Base-by-base conservation (phyloP, 805 yeast genomes). In the Candida succiphila region DNA sequence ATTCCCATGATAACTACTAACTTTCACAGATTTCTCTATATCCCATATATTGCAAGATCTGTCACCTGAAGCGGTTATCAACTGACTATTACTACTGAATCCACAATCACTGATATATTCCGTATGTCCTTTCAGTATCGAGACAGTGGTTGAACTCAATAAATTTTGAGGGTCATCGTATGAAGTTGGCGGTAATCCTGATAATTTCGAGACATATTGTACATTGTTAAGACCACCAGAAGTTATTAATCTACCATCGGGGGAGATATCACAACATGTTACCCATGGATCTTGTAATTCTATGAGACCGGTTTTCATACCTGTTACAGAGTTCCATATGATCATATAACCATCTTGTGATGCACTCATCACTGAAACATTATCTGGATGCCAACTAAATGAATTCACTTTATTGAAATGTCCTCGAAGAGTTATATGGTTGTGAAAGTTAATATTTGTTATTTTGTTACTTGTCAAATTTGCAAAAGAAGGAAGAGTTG, bases 341-440 rank as follows among this genome's bases (percentile, higher is more conserved):
- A 88, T 63, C 63, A 86, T 63, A 48, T 74, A 81, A 2, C 95
- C 95, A 55, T 88, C 96, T 51, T 84, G 95, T 18, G 89, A 78
- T 0, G 85, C 86, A 32, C 86, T 72, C 7, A 86, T 54, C 2
- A 87, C 48, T 29, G 65, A 67, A 29, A 58, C 54, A n/a, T 78
- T 78, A 48, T 82, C 80, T 1, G 62, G 51, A 34, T 75, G 68
- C 94, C 95, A 83, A 33, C 73, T 63, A 37, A 82, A 60, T 37
- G 75, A 73, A 7, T 78, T 67, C 16, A 87, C 69, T 49, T 87
- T 86, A 49, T 76, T 80, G 42, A 71, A 72, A 51, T 88, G 96
- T 2, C 86, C 86, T 34, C 52, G 59, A 27, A 75, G 52, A 1
- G 69, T 51, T n/a, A 43, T 45, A 35, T 51, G 52, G 25, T 39